These are phyloP conservation scores for Teunomyces barrocoloradensis DNA, from an alignment of 805 yeast genomes.

Conservation along the genomic window DNA sequence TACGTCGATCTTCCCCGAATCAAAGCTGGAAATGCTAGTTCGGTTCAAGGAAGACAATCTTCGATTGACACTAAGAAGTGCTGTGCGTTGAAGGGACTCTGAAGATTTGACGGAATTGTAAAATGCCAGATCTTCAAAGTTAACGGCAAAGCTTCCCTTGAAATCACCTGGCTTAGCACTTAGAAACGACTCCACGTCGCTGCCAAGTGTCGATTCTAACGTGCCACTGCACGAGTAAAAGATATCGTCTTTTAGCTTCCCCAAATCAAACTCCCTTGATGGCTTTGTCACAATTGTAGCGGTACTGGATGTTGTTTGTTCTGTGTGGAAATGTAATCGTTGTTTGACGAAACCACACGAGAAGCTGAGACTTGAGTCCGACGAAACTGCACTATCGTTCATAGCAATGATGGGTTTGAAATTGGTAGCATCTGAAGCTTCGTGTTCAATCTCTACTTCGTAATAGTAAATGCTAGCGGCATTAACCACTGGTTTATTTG, in stretches of 20 bases:
- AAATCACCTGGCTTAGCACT: conserved; percentile 39
- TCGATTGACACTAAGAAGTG: conserved; percentile 36
- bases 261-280: conserved; percentile 26
- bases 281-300: neutral
- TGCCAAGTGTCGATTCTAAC: conserved; percentile 9
- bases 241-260: conserved; percentile 26
- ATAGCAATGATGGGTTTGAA: conserved; percentile 31
- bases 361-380: conserved; percentile 29
- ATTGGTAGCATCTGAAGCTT: conserved; percentile 28
- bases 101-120: conserved; percentile 34
- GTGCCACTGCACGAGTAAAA: conserved; percentile 13
- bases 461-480: conserved; percentile 40
- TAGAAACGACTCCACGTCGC: conserved; percentile 23
- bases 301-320: neutral
- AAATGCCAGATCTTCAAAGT: conserved; percentile 38
- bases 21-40: conserved; percentile 23
- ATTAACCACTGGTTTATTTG: conserved; percentile 32
- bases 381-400: conserved; percentile 33
- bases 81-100: conserved; percentile 28
- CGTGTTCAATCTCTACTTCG: conserved; percentile 38
- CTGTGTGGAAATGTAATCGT: conserved; percentile 20
- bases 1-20: conserved; percentile 33
- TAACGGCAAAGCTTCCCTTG: conserved; percentile 40
- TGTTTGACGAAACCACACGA: conserved; percentile 35
- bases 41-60: conserved; percentile 32